Evolutionary conservation across 129 eudicot species (phyloP), one percentile per base, ranked within the genome.

Genomic region (Escallonia rubra): DNA sequence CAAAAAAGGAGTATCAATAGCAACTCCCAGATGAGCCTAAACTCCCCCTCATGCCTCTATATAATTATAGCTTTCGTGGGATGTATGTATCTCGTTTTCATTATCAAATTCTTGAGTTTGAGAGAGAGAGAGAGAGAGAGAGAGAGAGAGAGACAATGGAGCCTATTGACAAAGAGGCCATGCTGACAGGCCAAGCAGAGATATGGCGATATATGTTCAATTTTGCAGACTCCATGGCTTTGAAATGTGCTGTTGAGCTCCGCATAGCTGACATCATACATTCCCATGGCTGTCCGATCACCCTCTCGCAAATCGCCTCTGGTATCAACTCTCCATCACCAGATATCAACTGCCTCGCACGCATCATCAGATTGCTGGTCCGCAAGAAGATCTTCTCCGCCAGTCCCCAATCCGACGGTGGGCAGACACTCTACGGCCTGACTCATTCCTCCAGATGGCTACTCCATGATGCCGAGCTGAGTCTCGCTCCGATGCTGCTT

Each of bases 161-260:
- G 57, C 2, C 57, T 7, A 2, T 52, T 10, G 57, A 52, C n/a
- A 16, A 51, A 34, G 70, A 73, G 40, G 71, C 67, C 10, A 23
- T 59, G 51, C 16, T 78, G 9, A 53, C 5, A 49, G 81, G 77
- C 44, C 81, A 80, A 13, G 73, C 70, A 60, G 72, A 75, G 3
- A 71, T 80, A 45, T 70, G 11, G 51, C 40, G 44, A 2, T 72
- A 64, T 67, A 41, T 70, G 5, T 80, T 52, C 14, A 50, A 64
- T 44, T 48, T 43, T 43, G 54, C 64, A 5, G 83, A 82, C 9
- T 71, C 83, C 49, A 73, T 74, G 83, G 87, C 74, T 15, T 61
- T 82, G 6, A 66, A 78, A 64, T 78, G 83, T 63, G 78, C 72
- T 16, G 76, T 82, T 4, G 81, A 82, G 64, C 87, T 74, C 39